A percentile compares a stretch with the other conserved stretches of the same genome.
Evolutionary conservation across 371 early-diverging fungal species (phyloP).

Genomic region (Dinochytrium kinnereticum): DNA sequence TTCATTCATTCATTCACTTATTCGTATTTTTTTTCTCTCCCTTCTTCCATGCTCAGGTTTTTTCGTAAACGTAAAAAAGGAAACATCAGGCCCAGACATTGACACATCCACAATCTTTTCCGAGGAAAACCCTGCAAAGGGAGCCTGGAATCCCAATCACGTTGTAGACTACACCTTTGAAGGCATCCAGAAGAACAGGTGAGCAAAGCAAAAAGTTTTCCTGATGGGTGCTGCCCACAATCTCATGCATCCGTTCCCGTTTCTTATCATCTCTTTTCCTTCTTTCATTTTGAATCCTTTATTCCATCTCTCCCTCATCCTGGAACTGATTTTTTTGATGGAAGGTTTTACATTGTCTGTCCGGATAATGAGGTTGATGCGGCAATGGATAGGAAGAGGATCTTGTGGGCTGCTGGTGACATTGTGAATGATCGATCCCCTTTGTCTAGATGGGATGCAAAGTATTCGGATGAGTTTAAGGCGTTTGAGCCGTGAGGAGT

Average conservation of each 20-base stretch:
- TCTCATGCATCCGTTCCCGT: neutral
- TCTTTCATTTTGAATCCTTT: neutral
- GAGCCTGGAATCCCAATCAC: conserved; percentile 18
- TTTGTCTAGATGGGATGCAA: conserved; percentile 1
- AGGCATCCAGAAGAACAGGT: neutral
- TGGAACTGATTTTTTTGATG: neutral
- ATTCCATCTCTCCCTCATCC: neutral
- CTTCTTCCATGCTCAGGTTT: no score
- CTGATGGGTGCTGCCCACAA: neutral
- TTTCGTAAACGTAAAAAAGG: neutral
- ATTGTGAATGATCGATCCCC: conserved; percentile 15
- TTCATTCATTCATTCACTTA: no score
- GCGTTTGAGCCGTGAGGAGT: neutral
- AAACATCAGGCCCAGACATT: neutral
- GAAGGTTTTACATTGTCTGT: conserved; percentile 17
- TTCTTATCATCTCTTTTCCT: neutral
- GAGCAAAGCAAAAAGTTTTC: no score
- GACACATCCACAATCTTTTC: neutral
- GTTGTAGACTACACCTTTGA: neutral
- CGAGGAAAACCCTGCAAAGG: conserved; percentile 1
- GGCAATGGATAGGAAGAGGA: conserved; percentile 12
- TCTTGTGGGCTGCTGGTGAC: conserved; percentile 15
- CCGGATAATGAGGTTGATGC: conserved; percentile 11
- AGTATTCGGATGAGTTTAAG: neutral
- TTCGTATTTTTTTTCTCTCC: no score